Evolutionary conservation across 78 protist genomes (phyloP).

Genomic region (Dictyostelium discoideum): dicty_2.7 NC_007090.3:594501-595000

Average conservation of each 20-base stretch:
- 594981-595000: not conserved
- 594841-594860: not conserved
- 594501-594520: too few relatives aligned
- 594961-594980: not conserved
- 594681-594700: slow-evolving; percentile 27
- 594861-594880: not conserved
- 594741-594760: not conserved
- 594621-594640: too few relatives aligned
- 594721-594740: too few relatives aligned
- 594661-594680: not conserved
- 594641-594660: not conserved
- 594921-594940: not conserved
- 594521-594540: too few relatives aligned
- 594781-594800: not conserved
- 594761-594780: not conserved
- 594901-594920: not conserved
- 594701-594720: not conserved
- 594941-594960: slow-evolving; percentile 24
- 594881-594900: not conserved
- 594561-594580: too few relatives aligned
- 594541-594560: too few relatives aligned
- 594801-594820: slow-evolving; percentile 41
- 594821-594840: slow-evolving; percentile 55
- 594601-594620: too few relatives aligned
- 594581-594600: too few relatives aligned